A percentile compares a stretch with the other conserved stretches of the same genome.
Conservation (phyloP, 345 rosid genomes). For the Pugionium cornutum region DNA sequence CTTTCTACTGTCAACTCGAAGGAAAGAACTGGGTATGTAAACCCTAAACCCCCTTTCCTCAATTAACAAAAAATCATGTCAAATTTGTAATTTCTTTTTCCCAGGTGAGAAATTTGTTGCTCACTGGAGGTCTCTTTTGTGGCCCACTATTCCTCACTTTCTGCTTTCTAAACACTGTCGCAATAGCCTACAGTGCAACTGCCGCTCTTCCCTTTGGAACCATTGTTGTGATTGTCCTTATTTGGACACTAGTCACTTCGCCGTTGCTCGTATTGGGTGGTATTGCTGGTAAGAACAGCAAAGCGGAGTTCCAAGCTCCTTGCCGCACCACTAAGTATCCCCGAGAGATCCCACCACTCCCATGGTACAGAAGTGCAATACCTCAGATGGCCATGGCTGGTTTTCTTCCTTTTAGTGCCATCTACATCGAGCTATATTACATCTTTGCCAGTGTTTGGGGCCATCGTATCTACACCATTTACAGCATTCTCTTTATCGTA, state of each 20-base stretch:
- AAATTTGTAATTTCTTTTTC: neutral
- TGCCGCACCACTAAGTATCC: slow-evolving; percentile 86
- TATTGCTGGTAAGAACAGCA: slow-evolving; percentile 90
- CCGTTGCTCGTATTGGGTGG: slow-evolving; percentile 91
- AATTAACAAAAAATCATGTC: neutral
- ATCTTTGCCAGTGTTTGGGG: slow-evolving; percentile 92
- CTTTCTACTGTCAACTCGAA: slow-evolving; percentile 92
- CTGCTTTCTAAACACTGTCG: slow-evolving; percentile 89
- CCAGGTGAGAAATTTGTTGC: slow-evolving; percentile 79
- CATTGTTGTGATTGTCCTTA: slow-evolving; percentile 76
- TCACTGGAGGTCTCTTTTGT: slow-evolving; percentile 87
- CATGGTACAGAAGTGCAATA: slow-evolving; percentile 79
- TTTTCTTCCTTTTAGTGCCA: slow-evolving; percentile 76
- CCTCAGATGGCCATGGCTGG: slow-evolving; percentile 98
- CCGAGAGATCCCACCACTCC: slow-evolving; percentile 74
- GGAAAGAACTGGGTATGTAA: slow-evolving; percentile 78
- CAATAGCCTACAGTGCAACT: slow-evolving; percentile 77
- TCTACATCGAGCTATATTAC: slow-evolving; percentile 86
- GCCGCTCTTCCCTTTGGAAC: slow-evolving; percentile 90
- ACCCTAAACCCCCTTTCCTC: neutral
- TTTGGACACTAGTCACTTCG: slow-evolving; percentile 83
- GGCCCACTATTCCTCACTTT: slow-evolving; percentile 85
- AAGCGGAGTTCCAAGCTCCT: slow-evolving; percentile 92
- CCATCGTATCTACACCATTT: slow-evolving; percentile 81
- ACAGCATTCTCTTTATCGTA: slow-evolving; percentile 81